A percentile compares a stretch with the other conserved stretches of the same genome.
These are phyloP conservation scores for Brettanomyces sp. DNA, from an alignment of 805 yeast genomes.

Conservation along the genomic window DNA sequence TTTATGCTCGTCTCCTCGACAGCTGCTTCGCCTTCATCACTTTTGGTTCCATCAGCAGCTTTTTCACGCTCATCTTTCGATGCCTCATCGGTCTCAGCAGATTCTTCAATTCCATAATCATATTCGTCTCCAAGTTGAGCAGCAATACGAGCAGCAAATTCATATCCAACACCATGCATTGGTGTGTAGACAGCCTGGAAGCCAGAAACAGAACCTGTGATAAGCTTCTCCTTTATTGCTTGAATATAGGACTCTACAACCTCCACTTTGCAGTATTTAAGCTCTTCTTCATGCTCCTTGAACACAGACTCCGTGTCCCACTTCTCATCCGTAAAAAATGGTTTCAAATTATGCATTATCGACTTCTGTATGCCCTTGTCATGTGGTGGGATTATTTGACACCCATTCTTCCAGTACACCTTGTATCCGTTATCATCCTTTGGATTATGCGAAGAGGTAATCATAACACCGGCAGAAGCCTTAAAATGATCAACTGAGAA, in stretches of 20 bases:
- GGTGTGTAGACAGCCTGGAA: slow-evolving; percentile 76
- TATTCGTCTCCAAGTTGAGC: slow-evolving; percentile 27
- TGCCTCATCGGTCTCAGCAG: not conserved
- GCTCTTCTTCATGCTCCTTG: slow-evolving; percentile 9
- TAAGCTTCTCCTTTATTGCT: slow-evolving; percentile 24
- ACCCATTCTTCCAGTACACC: slow-evolving; percentile 88
- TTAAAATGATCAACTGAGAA: slow-evolving; percentile 57
- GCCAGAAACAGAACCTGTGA: slow-evolving; percentile 20
- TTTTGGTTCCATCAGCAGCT: not conserved
- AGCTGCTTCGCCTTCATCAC: not conserved
- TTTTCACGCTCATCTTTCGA: not conserved
- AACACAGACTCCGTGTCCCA: slow-evolving; percentile 26
- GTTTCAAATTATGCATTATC: slow-evolving; percentile 52
- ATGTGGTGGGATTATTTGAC: slow-evolving; percentile 92
- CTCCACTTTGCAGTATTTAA: slow-evolving; percentile 34
- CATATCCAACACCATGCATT: slow-evolving; percentile 89
- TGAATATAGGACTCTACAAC: slow-evolving; percentile 33
- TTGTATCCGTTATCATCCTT: slow-evolving; percentile 87
- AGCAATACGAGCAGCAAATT: slow-evolving; percentile 39
- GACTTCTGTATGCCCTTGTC: slow-evolving; percentile 61
- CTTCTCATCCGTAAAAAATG: slow-evolving; percentile 39
- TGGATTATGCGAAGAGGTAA: slow-evolving; percentile 85
- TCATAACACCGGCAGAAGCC: slow-evolving; percentile 83
- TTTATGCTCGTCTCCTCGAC: not conserved
- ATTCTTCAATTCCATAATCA: slow-evolving; percentile 6